Evolutionary conservation across 2,329 filamentous ascomycete species (phyloP).

Genomic region (Aspergillus sp.): DNA sequence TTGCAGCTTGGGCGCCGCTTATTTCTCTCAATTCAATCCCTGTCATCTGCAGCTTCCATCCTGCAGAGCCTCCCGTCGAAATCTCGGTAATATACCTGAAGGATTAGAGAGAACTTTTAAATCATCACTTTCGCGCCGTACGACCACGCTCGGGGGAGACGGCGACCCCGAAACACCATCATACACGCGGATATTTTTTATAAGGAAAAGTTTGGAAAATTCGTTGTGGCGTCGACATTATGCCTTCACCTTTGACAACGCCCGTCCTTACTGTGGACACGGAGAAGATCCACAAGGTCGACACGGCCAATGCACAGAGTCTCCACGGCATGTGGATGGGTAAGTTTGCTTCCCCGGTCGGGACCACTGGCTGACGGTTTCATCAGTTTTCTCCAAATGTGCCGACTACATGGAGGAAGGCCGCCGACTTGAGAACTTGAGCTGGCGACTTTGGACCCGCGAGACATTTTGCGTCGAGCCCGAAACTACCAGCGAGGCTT

Average conservation of each 20-base stretch:
- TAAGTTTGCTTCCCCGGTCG: conserved; percentile 46
- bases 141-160: conserved; percentile 40
- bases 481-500: conserved; percentile 46
- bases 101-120: conserved; percentile 13
- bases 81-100: conserved; percentile 5
- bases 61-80: conserved; percentile 9
- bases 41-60: conserved; percentile 9
- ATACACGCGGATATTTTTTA: background rate
- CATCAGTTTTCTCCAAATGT: conserved; percentile 83
- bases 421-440: conserved; percentile 86
- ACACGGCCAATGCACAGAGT: conserved; percentile 87
- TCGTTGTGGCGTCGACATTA: conserved; percentile 39
- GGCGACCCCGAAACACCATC: conserved; percentile 34
- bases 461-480: conserved; percentile 85
- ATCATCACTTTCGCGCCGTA: conserved; percentile 31
- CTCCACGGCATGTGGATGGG: conserved; percentile 97
- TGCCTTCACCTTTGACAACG: conserved; percentile 79
- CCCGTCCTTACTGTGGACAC: conserved; percentile 89
- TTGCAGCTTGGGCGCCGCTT: conserved; percentile 15
- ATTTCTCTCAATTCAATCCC: conserved; percentile 13
- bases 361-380: conserved; percentile 16
- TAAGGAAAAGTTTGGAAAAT: conserved; percentile 7
- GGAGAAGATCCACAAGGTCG: conserved; percentile 88
- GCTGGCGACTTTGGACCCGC: conserved; percentile 91
- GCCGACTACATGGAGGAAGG: conserved; percentile 92